These are phyloP conservation scores for Pharnaceum exiguum DNA, from an alignment of 148 eudicot genomes.

Conservation along the genomic window DNA sequence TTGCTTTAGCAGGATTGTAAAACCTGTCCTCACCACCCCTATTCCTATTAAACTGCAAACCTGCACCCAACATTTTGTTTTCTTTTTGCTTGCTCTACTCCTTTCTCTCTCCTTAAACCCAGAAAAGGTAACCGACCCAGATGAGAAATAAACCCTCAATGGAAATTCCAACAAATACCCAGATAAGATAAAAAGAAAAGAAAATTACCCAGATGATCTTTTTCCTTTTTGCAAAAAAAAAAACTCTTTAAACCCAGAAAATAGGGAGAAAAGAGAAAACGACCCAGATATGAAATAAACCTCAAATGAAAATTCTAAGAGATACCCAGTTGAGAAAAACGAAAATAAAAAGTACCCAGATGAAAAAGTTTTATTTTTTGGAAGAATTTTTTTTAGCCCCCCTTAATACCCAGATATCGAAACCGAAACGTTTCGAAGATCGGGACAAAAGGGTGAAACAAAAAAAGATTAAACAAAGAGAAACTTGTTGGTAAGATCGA, in stretches of 20 bases:
- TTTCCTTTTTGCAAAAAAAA: too few species aligned
- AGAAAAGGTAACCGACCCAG: background rate
- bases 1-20: slow-evolving; percentile 39
- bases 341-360: background rate
- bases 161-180: background rate
- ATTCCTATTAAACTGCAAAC: slow-evolving; percentile 53
- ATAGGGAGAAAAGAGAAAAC: background rate
- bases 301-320: background rate
- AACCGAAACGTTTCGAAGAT: slow-evolving; percentile 15
- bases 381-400: background rate
- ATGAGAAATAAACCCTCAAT: background rate
- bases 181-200: background rate
- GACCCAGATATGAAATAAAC: background rate
- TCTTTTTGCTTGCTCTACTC: background rate
- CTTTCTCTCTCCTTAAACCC: too few species aligned
- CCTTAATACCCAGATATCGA: background rate
- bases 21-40: slow-evolving; percentile 50
- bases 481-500: background rate
- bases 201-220: background rate
- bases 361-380: too few species aligned
- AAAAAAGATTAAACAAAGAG: background rate
- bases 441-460: slow-evolving; percentile 1
- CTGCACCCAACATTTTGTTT: slow-evolving; percentile 57
- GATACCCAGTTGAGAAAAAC: background rate
- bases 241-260: slow-evolving; percentile 17